phyloP scores from a whole-genome alignment of 257 asterid genomes.

The Solanum etuberosum region DNA sequence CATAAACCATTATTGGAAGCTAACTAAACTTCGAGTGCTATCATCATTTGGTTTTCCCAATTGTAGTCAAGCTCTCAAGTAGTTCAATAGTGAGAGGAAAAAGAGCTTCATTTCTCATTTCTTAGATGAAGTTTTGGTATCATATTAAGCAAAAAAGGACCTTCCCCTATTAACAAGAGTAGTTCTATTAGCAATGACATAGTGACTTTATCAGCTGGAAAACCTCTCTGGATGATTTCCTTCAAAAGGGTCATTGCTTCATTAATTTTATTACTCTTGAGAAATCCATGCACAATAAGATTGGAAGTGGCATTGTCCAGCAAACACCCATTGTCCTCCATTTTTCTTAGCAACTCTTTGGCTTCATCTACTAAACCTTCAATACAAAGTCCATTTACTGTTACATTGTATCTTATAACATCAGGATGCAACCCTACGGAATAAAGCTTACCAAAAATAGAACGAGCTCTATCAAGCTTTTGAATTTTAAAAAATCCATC shows the following conservation, averaged over 20 bases:
- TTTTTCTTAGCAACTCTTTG: constrained; percentile 6
- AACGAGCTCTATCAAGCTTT: constrained; percentile 6
- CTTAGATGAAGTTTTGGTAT: not conserved
- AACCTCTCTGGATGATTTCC: constrained; percentile 6
- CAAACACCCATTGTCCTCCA: constrained; percentile 10
- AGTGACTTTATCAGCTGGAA: not conserved
- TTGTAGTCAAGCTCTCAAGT: not conserved
- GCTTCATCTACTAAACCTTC: constrained; percentile 16
- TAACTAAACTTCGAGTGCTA: not conserved
- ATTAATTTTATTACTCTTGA: constrained; percentile 1
- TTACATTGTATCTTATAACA: constrained; percentile 8
- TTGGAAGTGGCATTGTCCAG: constrained; percentile 9
- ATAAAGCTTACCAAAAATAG: constrained; percentile 6
- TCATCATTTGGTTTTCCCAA: not conserved
- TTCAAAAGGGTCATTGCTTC: constrained; percentile 8
- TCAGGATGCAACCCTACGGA: constrained; percentile 9
- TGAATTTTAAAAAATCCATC: constrained; percentile 9
- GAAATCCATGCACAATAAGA: not conserved
- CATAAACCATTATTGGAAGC: not conserved
- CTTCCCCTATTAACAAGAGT: not conserved
- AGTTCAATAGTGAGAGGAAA: not conserved
- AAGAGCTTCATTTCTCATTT: not conserved
- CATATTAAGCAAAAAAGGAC: not conserved
- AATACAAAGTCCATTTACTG: constrained; percentile 16
- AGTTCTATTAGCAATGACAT: not conserved